Conservation (phyloP, 495 filamentous ascomycete genomes). For the Neurospora tetrasperma region DNA sequence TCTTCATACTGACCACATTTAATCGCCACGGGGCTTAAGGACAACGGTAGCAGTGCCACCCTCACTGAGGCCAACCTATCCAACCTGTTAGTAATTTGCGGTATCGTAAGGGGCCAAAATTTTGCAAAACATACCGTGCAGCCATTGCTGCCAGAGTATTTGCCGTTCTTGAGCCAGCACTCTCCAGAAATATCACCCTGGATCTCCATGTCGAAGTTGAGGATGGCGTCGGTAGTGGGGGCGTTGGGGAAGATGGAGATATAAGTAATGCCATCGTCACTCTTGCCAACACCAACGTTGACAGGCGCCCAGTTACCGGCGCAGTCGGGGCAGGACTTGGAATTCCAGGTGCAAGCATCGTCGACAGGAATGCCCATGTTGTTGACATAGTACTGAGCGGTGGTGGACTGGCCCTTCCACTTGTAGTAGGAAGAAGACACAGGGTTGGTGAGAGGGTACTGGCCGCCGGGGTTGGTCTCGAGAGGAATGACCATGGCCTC, state of each 20-base stretch:
- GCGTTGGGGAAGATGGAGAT: slow-evolving; percentile 67
- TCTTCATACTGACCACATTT: not conserved
- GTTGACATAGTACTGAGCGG: slow-evolving; percentile 97
- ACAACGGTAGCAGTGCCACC: slow-evolving; percentile 29
- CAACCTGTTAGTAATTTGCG: slow-evolving; percentile 10
- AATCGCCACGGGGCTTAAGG: slow-evolving; percentile 13
- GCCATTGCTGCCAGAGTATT: slow-evolving; percentile 47
- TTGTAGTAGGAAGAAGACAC: slow-evolving; percentile 58
- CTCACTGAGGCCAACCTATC: slow-evolving; percentile 27
- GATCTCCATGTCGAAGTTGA: slow-evolving; percentile 69
- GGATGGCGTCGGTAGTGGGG: slow-evolving; percentile 48
- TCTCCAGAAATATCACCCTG: slow-evolving; percentile 49
- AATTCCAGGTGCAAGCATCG: slow-evolving; percentile 73
- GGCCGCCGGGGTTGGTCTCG: slow-evolving; percentile 43
- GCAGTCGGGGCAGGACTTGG: slow-evolving; percentile 33
- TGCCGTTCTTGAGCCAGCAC: slow-evolving; percentile 63
- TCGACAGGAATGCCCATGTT: slow-evolving; percentile 53
- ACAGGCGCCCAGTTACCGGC: slow-evolving; percentile 84
- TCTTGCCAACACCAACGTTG: slow-evolving; percentile 74
- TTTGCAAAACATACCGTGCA: slow-evolving; percentile 54
- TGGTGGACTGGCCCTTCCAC: slow-evolving; percentile 65
- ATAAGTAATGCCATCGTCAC: slow-evolving; percentile 54
- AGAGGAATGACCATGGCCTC: slow-evolving; percentile 79
- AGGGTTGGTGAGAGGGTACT: slow-evolving; percentile 61
- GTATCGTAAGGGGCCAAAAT: not conserved